Conservation (phyloP, 148 eudicot genomes). For the Persicaria tinctoria region DNA sequence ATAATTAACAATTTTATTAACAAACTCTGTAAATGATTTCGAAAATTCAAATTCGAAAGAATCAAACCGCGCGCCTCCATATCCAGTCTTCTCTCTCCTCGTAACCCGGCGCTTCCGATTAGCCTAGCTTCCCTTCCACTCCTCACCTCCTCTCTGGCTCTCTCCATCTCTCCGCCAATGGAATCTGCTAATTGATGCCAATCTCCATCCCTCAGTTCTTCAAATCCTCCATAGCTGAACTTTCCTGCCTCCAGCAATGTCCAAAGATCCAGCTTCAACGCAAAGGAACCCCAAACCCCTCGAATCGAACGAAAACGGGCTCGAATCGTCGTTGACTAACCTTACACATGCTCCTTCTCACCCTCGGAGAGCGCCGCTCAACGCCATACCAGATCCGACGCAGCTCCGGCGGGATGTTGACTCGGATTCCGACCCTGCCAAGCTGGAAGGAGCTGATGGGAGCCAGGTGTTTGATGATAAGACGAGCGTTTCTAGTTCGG, state of each 20-base stretch:
- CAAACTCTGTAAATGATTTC: background rate
- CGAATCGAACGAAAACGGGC: conserved; percentile 33
- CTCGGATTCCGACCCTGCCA: conserved; percentile 7
- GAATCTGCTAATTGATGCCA: conserved; percentile 1
- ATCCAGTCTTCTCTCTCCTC: background rate
- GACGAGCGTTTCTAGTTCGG: conserved; percentile 10
- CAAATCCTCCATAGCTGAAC: background rate
- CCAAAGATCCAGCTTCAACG: conserved; percentile 8
- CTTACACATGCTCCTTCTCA: conserved; percentile 13
- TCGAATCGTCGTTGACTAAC: conserved; percentile 16
- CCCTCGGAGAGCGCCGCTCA: conserved; percentile 39
- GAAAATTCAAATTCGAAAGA: conserved; percentile 8
- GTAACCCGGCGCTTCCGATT: background rate
- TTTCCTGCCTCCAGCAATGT: conserved; percentile 10
- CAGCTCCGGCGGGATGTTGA: conserved; percentile 23
- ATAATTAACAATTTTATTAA: background rate
- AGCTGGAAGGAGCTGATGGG: conserved; percentile 4
- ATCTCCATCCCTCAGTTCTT: background rate
- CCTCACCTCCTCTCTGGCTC: background rate
- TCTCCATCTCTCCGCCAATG: background rate
- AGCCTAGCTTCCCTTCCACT: background rate
- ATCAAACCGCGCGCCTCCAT: background rate
- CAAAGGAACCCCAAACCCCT: conserved; percentile 6
- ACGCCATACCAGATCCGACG: conserved; percentile 48
- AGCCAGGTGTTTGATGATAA: conserved; percentile 14